Evolutionary conservation across 2,329 filamentous ascomycete genomes (phyloP).

Genomic region (Endoconidiophora polonica): DNA sequence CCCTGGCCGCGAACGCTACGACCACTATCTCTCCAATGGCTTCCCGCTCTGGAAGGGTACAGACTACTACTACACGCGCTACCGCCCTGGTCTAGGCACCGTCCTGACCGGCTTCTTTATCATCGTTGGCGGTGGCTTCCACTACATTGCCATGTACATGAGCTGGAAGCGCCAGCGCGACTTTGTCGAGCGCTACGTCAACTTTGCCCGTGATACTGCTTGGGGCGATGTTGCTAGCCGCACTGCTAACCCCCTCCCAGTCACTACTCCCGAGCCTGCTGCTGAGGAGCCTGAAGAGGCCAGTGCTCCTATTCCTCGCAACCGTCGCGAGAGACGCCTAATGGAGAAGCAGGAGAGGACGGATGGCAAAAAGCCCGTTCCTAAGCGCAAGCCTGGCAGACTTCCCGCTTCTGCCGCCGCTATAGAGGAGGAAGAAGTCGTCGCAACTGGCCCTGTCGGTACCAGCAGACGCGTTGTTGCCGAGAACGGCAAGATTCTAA

Average conservation of each 20-base stretch:
- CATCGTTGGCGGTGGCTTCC: slow-evolving; percentile 64
- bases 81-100: slow-evolving; percentile 74
- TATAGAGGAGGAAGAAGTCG: slow-evolving; percentile 25
- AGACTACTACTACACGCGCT: slow-evolving; percentile 93
- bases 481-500: slow-evolving; percentile 86
- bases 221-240: slow-evolving; percentile 74
- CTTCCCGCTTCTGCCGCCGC: slow-evolving; percentile 18
- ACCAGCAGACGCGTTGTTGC: slow-evolving; percentile 76
- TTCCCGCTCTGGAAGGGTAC: slow-evolving; percentile 96
- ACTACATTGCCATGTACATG: slow-evolving; percentile 75
- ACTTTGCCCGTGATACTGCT: slow-evolving; percentile 69
- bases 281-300: slow-evolving; percentile 26
- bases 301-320: slow-evolving; percentile 42
- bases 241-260: slow-evolving; percentile 18
- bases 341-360: slow-evolving; percentile 74
- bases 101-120: slow-evolving; percentile 71
- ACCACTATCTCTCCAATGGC: slow-evolving; percentile 82
- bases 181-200: slow-evolving; percentile 83
- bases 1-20: slow-evolving; percentile 68
- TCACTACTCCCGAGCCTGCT: slow-evolving; percentile 21
- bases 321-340: slow-evolving; percentile 73
- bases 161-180: slow-evolving; percentile 79
- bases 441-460: slow-evolving; percentile 49
- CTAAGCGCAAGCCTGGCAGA: slow-evolving; percentile 21
- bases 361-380: slow-evolving; percentile 38